Conservation (phyloP, 2,329 filamentous ascomycete genomes). For the Diplocarpon rosae region DNA sequence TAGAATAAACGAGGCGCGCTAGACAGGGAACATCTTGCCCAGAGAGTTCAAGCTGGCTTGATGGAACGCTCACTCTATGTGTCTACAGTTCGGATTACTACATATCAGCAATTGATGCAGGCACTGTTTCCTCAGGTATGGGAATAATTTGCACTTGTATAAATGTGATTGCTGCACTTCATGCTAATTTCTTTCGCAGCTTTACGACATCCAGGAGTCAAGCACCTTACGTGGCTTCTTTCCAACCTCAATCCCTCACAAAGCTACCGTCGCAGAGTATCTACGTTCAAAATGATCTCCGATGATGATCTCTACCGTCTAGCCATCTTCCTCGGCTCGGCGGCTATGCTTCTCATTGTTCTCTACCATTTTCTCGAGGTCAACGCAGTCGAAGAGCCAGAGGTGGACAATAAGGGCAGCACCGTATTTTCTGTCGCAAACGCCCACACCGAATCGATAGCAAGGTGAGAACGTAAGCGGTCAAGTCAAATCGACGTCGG, state of each 20-base stretch:
- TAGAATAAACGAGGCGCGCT: constrained; percentile 16
- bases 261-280: not conserved
- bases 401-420: constrained; percentile 14
- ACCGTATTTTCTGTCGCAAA: constrained; percentile 12
- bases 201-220: constrained; percentile 3
- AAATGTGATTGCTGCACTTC: not conserved
- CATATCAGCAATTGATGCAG: constrained; percentile 8
- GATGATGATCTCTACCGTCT: constrained; percentile 85
- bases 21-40: constrained; percentile 1
- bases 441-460: constrained; percentile 11
- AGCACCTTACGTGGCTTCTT: constrained; percentile 14
- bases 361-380: constrained; percentile 94
- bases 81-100: not conserved
- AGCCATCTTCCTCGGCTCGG: constrained; percentile 83
- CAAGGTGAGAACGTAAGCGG: constrained; percentile 5
- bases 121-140: not conserved
- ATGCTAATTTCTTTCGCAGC: constrained; percentile 7
- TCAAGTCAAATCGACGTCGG: too few relatives aligned
- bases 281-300: constrained; percentile 69
- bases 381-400: constrained; percentile 55
- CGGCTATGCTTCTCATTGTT: constrained; percentile 85
- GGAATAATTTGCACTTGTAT: not conserved
- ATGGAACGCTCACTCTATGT: not conserved
- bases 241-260: not conserved
- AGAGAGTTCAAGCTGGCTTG: constrained; percentile 26